Evolutionary conservation across 371 early-diverging fungal species (phyloP).

Genomic region (Encephalitozoon hellem): DNA sequence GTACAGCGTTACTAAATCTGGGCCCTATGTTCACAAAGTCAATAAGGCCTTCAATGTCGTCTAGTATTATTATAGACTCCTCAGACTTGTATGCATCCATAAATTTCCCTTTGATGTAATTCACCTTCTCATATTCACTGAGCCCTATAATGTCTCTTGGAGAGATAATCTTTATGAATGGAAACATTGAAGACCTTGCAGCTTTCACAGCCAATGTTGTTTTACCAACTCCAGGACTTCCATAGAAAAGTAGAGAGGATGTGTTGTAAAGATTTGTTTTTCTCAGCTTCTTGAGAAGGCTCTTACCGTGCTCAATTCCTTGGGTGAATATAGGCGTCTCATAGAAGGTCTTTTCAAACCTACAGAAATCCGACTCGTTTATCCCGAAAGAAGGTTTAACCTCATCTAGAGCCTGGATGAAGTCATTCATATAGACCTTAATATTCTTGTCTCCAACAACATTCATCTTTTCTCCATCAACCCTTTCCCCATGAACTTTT

Average conservation of each 20-base stretch:
- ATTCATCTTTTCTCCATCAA: slow-evolving; percentile 60
- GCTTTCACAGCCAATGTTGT: slow-evolving; percentile 90
- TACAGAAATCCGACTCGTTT: slow-evolving; percentile 70
- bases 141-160: slow-evolving; percentile 92
- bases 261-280: slow-evolving; percentile 75
- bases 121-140: slow-evolving; percentile 78
- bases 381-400: slow-evolving; percentile 93
- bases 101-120: slow-evolving; percentile 71
- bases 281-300: slow-evolving; percentile 58
- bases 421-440: slow-evolving; percentile 79
- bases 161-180: slow-evolving; percentile 91
- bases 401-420: slow-evolving; percentile 83
- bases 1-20: slow-evolving; percentile 82
- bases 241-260: slow-evolving; percentile 66
- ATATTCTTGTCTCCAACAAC: slow-evolving; percentile 71
- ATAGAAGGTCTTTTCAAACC: slow-evolving; percentile 65
- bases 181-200: slow-evolving; percentile 81
- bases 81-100: slow-evolving; percentile 92
- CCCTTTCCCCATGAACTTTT: slow-evolving; percentile 68
- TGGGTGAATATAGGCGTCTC: slow-evolving; percentile 72
- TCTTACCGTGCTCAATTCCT: slow-evolving; percentile 71
- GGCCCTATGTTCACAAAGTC: slow-evolving; percentile 96
- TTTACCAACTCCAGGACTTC: slow-evolving; percentile 83
- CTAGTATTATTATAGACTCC: slow-evolving; percentile 82
- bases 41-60: slow-evolving; percentile 82